Evolutionary conservation across 2,329 filamentous ascomycete species (phyloP).

Genomic region (Arachnomyces sp.): DNA sequence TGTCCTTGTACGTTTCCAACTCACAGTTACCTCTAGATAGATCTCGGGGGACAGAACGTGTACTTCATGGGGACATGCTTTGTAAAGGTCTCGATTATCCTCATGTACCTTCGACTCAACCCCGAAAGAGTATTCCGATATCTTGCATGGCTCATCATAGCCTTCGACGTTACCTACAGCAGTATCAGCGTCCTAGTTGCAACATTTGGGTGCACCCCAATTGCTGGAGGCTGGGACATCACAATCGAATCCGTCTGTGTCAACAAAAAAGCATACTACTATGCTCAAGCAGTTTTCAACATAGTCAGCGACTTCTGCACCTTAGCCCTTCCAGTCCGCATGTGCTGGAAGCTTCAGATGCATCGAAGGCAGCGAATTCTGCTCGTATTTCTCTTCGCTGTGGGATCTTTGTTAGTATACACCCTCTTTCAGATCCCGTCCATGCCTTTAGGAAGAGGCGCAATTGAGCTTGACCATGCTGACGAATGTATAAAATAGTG

Average conservation of each 20-base stretch:
- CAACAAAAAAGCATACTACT: neutral
- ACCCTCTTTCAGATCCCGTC: too few species aligned
- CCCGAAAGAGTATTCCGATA: neutral
- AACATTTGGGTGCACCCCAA: neutral
- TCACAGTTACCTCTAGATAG: neutral
- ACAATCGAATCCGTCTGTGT: neutral
- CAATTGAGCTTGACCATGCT: neutral
- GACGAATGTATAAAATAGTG: neutral
- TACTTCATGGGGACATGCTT: neutral
- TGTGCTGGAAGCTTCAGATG: slow-evolving; percentile 10
- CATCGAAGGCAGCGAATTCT: neutral
- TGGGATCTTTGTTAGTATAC: slow-evolving; percentile 1
- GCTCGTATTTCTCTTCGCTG: neutral
- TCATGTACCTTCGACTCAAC: neutral
- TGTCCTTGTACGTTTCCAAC: neutral
- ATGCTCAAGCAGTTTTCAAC: slow-evolving; percentile 8
- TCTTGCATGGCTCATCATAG: neutral
- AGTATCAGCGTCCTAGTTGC: neutral
- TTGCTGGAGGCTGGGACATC: neutral
- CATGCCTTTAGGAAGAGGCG: neutral
- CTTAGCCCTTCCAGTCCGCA: slow-evolving; percentile 10
- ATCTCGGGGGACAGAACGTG: neutral
- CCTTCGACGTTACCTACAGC: neutral
- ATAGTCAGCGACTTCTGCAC: slow-evolving; percentile 13
- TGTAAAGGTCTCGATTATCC: neutral